Conservation (phyloP, 202 grass and related monocot genomes). For the Brachypodium distachyon region DNA sequence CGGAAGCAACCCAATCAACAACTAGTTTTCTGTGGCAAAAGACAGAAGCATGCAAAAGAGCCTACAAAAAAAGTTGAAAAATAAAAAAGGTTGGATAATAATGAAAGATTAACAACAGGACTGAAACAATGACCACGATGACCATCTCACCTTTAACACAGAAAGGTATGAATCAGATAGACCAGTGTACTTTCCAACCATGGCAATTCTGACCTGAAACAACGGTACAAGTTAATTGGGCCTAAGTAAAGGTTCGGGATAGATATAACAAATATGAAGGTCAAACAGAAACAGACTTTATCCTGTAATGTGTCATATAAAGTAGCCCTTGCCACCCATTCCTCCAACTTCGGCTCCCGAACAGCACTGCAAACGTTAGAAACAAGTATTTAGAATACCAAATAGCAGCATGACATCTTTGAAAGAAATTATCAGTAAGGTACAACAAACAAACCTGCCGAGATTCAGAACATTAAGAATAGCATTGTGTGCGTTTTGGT, state of each 20-base stretch:
- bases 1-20: slow-evolving; percentile 83
- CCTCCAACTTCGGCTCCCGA: not conserved
- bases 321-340: slow-evolving; percentile 19
- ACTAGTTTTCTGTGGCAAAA: slow-evolving; percentile 72
- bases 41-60: slow-evolving; percentile 95
- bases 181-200: slow-evolving; percentile 98
- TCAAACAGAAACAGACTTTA: not conserved
- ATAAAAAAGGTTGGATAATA: not conserved
- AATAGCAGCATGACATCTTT: not conserved
- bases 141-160: slow-evolving; percentile 63
- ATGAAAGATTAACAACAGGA: not conserved
- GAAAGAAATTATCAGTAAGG: not conserved
- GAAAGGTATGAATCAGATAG: slow-evolving; percentile 94
- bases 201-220: slow-evolving; percentile 92
- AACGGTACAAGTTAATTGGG: not conserved
- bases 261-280: not conserved
- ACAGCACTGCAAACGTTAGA: not conserved
- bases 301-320: slow-evolving; percentile 7
- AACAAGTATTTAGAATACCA: not conserved
- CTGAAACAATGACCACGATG: not conserved
- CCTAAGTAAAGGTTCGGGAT: not conserved
- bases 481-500: slow-evolving; percentile 1
- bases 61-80: slow-evolving; percentile 34
- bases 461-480: slow-evolving; percentile 21
- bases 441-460: not conserved